Evolutionary conservation across 345 rosid genomes (phyloP).

Genomic region (Angophora floribunda): DNA sequence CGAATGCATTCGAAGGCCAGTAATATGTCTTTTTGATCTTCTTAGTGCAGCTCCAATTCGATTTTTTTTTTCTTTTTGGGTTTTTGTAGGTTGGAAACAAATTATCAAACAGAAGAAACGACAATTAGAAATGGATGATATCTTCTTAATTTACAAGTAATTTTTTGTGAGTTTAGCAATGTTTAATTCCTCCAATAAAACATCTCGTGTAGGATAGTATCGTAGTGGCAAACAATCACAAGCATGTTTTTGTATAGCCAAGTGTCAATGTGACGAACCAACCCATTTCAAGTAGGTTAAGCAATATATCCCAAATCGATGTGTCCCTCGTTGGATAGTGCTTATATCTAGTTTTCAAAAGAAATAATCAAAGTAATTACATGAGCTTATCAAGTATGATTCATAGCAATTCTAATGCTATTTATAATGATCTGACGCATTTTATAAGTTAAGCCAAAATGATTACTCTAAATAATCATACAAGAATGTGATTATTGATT

Average conservation of each 20-base stretch:
- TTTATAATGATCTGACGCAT: accelerated
- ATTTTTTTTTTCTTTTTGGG: not conserved
- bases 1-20: not conserved
- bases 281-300: not conserved
- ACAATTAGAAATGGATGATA: not conserved
- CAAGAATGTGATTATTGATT: accelerated
- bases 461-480: not conserved
- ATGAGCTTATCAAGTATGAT: accelerated
- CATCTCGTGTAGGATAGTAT: not conserved
- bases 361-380: not conserved
- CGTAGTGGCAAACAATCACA: not conserved
- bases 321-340: no score
- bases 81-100: not conserved
- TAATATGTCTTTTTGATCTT: not conserved
- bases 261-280: not conserved
- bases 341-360: not conserved
- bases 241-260: not conserved
- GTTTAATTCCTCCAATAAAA: not conserved
- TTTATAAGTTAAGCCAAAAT: accelerated
- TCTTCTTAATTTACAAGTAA: not conserved
- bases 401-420: accelerated
- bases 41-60: not conserved
- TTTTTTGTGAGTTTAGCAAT: not conserved
- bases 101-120: not conserved
- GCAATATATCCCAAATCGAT: not conserved